Base-by-base conservation (phyloP, 129 eudicot species). In the Centaurea solstitialis region DNA sequence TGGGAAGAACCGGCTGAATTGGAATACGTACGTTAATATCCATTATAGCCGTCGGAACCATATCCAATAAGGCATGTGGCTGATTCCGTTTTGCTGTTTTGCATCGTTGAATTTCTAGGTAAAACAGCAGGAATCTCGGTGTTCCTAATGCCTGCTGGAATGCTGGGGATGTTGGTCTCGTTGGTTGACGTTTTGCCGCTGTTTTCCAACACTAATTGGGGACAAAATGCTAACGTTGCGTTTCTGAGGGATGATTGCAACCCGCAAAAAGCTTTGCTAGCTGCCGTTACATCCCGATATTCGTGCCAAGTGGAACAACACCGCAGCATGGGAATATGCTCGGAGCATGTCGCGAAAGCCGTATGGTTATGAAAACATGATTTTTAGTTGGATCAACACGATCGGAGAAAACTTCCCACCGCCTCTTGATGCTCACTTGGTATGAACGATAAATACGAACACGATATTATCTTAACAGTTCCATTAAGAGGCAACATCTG, bases 381-480 rank as follows among this genome's bases (percentile, higher is more conserved):
- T 96, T 75, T 96, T 96, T 86, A 96, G 99, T 87, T 96, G 99
- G 99, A 96, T 96, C 70, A 98, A 96, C 79, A 96, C 98, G n/a
- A 80, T 96, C 39, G 90, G 95, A 33, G 99, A 96, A 75, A 96
- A 96, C 86, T 96, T 83, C 81, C 99, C 99, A 12, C 99, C 98
- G 70, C 99, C 97, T 83, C 88, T 96, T 76, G 99, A 96, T 93
- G 93, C 99, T 96, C 97, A 92, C 96, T 93, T 96, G 99, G 99
- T 93, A 91, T 35, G 81, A 0, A 15, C 43, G 6, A 41, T 41
- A 41, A 41, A 7, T 41, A 8, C 10, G 47, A 12, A 12, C 59
- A 47, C 5, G 12, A 47, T 47, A 12, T 47, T 13, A 47, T 47
- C 59, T 33, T 33, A 33, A 33, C 37, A 33, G 5, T 33, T 2